phyloP scores from a whole-genome alignment of 768 basidiomycete species.

The Lentinula detonsa region DNA sequence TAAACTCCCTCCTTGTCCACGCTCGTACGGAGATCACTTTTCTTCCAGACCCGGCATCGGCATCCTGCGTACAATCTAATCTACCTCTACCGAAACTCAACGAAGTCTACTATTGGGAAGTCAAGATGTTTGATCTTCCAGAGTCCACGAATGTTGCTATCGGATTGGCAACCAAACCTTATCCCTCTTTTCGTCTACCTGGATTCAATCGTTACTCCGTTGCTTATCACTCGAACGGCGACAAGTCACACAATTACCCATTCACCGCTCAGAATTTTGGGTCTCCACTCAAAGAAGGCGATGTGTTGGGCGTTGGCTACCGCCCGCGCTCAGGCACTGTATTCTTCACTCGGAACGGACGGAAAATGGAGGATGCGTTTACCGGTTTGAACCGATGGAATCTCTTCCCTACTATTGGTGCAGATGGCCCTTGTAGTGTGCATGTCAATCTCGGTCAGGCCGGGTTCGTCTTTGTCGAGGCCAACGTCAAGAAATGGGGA shows the following conservation, averaged over 20 bases:
- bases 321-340: slow-evolving; percentile 94
- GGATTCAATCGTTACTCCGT: slow-evolving; percentile 84
- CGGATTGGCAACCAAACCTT: slow-evolving; percentile 95
- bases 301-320: slow-evolving; percentile 94
- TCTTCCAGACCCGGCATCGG: slow-evolving; percentile 91
- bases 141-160: slow-evolving; percentile 82
- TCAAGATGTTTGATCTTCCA: slow-evolving; percentile 98
- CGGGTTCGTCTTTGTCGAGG: slow-evolving; percentile 98
- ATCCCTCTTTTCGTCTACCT: slow-evolving; percentile 88
- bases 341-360: slow-evolving; percentile 98
- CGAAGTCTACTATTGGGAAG: slow-evolving; percentile 99
- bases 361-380: slow-evolving; percentile 95
- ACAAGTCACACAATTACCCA: slow-evolving; percentile 96
- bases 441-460: slow-evolving; percentile 98
- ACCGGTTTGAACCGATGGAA: slow-evolving; percentile 86
- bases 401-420: slow-evolving; percentile 95
- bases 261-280: slow-evolving; percentile 86
- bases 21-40: slow-evolving; percentile 97
- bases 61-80: slow-evolving; percentile 94
- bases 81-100: slow-evolving; percentile 95
- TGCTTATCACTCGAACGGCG: slow-evolving; percentile 94
- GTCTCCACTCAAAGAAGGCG: slow-evolving; percentile 82
- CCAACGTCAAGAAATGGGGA: slow-evolving; percentile 99
- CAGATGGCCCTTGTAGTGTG: slow-evolving; percentile 92
- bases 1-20: slow-evolving; percentile 89